Conservation (phyloP, 768 basidiomycete species). For the Leccinum sublutescens region DNA sequence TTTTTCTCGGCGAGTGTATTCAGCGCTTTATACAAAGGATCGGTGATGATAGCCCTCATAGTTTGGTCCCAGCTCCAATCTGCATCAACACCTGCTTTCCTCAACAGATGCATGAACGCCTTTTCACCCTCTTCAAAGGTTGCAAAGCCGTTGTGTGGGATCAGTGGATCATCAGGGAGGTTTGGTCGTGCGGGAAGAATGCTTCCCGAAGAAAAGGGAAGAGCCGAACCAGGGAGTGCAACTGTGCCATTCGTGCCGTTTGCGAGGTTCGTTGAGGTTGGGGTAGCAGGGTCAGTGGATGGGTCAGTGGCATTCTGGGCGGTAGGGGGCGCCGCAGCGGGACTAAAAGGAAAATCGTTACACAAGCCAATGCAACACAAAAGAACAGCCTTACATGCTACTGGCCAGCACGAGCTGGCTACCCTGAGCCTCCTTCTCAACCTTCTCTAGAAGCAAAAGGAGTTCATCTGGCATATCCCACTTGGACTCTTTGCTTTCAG, state of each 20-base stretch:
- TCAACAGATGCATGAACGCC: conserved; percentile 87
- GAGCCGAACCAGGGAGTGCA: conserved; percentile 51
- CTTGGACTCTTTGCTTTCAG: conserved; percentile 87
- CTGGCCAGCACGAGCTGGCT: conserved; percentile 37
- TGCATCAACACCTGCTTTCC: conserved; percentile 86
- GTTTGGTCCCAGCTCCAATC: conserved; percentile 98
- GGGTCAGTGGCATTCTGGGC: conserved; percentile 38
- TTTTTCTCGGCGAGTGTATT: conserved; percentile 95
- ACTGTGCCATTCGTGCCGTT: conserved; percentile 47
- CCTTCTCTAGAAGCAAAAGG: conserved; percentile 75
- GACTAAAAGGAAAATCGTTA: conserved; percentile 15
- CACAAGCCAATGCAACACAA: neutral
- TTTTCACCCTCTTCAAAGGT: conserved; percentile 90
- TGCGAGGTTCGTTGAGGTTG: conserved; percentile 39
- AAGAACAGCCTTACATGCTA: conserved; percentile 20
- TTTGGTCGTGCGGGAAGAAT: conserved; percentile 73
- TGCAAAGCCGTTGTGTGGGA: conserved; percentile 85
- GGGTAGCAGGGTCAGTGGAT: conserved; percentile 45
- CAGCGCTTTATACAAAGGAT: conserved; percentile 93
- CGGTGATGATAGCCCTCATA: conserved; percentile 97
- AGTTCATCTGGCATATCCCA: conserved; percentile 99
- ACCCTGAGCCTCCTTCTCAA: conserved; percentile 67
- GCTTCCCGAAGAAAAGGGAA: conserved; percentile 60
- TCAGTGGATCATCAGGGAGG: conserved; percentile 82
- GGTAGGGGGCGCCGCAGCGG: conserved; percentile 42